phyloP scores from a whole-genome alignment of 106 monocot genomes.

The Phalaenopsis equestris region DNA sequence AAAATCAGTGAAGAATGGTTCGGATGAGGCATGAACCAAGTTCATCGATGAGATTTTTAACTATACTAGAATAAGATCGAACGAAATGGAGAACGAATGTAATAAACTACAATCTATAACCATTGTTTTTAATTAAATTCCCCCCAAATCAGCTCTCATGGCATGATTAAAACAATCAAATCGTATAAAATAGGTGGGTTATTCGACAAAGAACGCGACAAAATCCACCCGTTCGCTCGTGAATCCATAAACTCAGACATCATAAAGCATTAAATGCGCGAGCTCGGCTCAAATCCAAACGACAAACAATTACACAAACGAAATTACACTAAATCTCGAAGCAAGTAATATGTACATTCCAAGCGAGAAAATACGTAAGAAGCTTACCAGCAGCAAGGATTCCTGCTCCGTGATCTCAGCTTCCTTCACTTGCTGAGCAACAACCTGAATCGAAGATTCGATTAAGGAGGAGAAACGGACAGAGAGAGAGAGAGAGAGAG shows the following conservation, averaged over 20 bases:
- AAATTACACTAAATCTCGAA: background rate
- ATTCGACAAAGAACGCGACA: background rate
- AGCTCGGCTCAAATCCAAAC: background rate
- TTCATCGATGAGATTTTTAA: background rate
- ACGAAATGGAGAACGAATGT: background rate
- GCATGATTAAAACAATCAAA: background rate
- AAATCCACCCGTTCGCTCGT: background rate
- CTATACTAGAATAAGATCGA: background rate
- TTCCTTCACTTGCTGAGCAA: conserved; percentile 62
- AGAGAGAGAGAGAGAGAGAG: conserved; percentile 9
- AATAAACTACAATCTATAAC: background rate
- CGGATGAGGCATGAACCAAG: background rate
- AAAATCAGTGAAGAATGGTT: background rate
- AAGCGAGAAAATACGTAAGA: background rate
- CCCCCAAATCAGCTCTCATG: background rate
- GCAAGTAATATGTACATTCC: background rate
- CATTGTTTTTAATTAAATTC: background rate
- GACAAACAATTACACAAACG: background rate
- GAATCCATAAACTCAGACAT: background rate
- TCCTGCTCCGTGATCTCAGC: conserved; percentile 97
- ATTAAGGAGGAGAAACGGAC: background rate
- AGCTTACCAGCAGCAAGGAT: conserved; percentile 72
- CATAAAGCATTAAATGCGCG: background rate
- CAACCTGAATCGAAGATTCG: conserved; percentile 35
- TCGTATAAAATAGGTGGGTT: background rate